A percentile compares a stretch with the other conserved stretches of the same genome.
Conservation (phyloP, 345 rosid genomes). For the Lagerstroemia speciosa region DNA sequence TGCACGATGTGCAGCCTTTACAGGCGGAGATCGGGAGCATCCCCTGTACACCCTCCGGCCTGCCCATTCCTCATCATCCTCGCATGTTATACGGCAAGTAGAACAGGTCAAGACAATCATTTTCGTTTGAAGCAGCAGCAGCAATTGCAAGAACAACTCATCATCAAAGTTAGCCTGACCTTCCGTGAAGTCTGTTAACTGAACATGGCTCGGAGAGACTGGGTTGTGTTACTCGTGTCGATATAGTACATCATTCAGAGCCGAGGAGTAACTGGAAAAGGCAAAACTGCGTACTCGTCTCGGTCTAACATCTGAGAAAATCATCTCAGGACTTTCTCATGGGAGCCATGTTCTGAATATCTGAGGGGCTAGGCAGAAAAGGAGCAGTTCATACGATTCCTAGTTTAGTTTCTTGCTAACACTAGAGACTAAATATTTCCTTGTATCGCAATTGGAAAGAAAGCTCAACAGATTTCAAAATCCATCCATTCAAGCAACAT, state of each 20-base stretch:
- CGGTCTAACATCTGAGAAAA: too few species aligned
- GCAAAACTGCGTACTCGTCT: too few species aligned
- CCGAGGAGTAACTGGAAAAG: too few species aligned
- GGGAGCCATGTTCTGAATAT: too few species aligned
- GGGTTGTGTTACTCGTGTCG: background rate
- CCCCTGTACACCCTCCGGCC: slow-evolving; percentile 86
- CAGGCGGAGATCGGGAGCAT: slow-evolving; percentile 72
- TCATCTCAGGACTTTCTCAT: too few species aligned
- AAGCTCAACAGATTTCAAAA: background rate
- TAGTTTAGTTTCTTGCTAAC: too few species aligned
- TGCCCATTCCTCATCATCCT: slow-evolving; percentile 61
- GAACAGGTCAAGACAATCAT: background rate
- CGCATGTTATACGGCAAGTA: slow-evolving; percentile 47
- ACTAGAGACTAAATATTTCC: background rate
- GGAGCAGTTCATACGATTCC: too few species aligned
- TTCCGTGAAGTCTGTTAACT: background rate
- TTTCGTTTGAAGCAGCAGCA: background rate
- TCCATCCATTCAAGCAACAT: background rate
- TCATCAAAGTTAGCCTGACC: background rate
- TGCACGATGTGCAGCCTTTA: slow-evolving; percentile 94
- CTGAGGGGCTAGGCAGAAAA: too few species aligned
- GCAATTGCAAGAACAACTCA: too few species aligned
- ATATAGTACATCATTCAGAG: background rate
- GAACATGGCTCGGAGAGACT: background rate
- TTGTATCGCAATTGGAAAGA: background rate